Evolutionary conservation across 345 rosid species (phyloP), one percentile per base, ranked within the genome.

Genomic region (Angophora floribunda): DNA sequence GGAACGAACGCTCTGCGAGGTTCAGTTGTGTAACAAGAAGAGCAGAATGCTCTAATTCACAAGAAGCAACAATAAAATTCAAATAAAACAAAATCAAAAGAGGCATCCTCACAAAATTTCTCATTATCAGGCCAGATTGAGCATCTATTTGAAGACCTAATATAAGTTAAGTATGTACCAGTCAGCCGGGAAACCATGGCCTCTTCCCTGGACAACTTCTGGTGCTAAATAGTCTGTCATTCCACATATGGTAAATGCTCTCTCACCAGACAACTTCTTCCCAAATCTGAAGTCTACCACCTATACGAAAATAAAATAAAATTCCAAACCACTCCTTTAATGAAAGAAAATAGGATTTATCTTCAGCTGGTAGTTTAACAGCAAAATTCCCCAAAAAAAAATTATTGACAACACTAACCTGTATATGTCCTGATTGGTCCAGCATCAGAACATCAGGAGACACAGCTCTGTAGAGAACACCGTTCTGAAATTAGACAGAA

Each of bases 181-280:
- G 91, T 96, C 99, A 85, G 96, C 97, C 44, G 97, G 91, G 52
- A 95, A 90, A 93, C 96, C 97, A 85, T 96, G 99, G 88, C 98
- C 99, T 88, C 91, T 95, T 87, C 99, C 99, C 92, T 95, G 96
- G 86, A 97, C 93, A 44, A 96, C 95, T 92, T 97, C 99, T 10
- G 99, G 99, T 88, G 99, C 95, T 90, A 95, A 93, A 78, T 91
- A 96, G 92, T 96, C 98, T 14, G 94, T 94, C 95, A 93, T 96
- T 88, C 99, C 99, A 57, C 98, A 95, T 70, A 96, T 93, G 61
- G 99, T 97, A 92, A 92, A 97, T 88, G 99, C 94, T 90, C 99
- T 92, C 87, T 94, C 95, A 82, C 89, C 92, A 14, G 94, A 91
- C 80, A 96, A 86, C 92, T 93, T 92, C 95, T 96, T 96, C 91